These are phyloP conservation scores for Microbotryum intermedium DNA, from an alignment of 1,284 basidiomycete genomes.

Conservation along the genomic window DNA sequence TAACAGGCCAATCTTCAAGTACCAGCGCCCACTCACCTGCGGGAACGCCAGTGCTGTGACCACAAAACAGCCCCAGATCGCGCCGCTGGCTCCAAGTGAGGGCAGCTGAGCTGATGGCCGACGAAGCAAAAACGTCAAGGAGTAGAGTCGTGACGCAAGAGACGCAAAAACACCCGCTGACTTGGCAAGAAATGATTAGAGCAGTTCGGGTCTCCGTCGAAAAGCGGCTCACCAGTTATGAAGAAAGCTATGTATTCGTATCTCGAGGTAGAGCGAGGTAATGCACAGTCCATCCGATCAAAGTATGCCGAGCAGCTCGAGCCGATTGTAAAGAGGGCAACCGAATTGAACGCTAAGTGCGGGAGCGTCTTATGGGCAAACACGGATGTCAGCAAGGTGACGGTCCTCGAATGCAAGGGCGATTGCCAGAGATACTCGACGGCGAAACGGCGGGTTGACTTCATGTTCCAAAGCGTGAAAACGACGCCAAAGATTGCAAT, in stretches of 20 bases:
- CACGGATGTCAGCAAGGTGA: constrained; percentile 19
- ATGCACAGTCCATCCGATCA: not conserved
- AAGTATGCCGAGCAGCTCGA: constrained; percentile 2
- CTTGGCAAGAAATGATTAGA: too few species aligned
- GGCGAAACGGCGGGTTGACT: not conserved
- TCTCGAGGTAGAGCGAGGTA: constrained; percentile 22
- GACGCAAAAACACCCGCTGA: constrained; percentile 16
- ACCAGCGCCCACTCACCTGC: constrained; percentile 1
- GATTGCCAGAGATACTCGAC: constrained; percentile 13
- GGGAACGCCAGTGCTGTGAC: constrained; percentile 32
- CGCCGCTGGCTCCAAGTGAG: constrained; percentile 27
- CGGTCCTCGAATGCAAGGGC: constrained; percentile 8
- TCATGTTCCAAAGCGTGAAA: constrained; percentile 14
- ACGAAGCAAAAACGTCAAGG: constrained; percentile 2
- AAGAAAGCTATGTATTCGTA: constrained; percentile 30
- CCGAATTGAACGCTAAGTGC: constrained; percentile 29
- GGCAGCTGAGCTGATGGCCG: constrained; percentile 11
- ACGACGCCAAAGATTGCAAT: constrained; percentile 12
- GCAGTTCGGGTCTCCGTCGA: too few species aligned
- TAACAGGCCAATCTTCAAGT: not conserved
- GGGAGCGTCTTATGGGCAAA: constrained; percentile 24
- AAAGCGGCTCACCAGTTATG: constrained; percentile 7
- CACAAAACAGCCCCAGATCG: constrained; percentile 30
- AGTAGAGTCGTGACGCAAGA: constrained; percentile 19
- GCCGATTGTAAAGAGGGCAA: constrained; percentile 25